Percentiles rank a stretch among this genome's conserved stretches.
Evolutionary conservation across 78 protist species (phyloP).

Genomic region (Emiliania huxleyi): DNA sequence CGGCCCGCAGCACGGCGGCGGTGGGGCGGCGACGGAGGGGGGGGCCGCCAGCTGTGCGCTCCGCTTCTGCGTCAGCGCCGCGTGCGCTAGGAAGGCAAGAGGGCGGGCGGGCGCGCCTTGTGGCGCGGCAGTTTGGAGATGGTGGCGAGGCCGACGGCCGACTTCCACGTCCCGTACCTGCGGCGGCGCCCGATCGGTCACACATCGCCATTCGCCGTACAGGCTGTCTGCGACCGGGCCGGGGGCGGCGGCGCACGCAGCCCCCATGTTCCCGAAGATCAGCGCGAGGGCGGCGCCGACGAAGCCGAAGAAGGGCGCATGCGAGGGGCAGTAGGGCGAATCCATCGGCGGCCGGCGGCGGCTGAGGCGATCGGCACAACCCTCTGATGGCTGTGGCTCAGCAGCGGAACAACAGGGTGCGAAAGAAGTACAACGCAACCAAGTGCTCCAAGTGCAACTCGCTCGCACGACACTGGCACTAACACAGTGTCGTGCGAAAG

Average conservation of each 20-base stretch:
- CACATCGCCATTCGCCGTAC: not conserved
- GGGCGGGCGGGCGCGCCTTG: not conserved
- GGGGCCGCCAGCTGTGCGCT: not conserved
- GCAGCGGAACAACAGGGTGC: too few species aligned
- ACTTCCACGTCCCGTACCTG: conserved; percentile 2
- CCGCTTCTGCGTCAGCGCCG: too few species aligned
- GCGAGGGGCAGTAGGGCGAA: not conserved
- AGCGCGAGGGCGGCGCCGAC: conserved; percentile 1
- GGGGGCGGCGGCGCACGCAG: not conserved
- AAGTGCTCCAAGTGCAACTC: too few species aligned
- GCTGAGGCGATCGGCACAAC: too few species aligned
- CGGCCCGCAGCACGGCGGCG: not conserved
- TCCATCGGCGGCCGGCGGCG: too few species aligned
- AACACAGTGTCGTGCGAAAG: too few species aligned
- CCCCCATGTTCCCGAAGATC: conserved; percentile 22
- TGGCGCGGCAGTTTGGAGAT: not conserved
- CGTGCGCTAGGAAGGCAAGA: not conserved
- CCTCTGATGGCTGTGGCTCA: too few species aligned
- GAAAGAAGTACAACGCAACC: too few species aligned
- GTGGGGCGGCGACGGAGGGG: not conserved
- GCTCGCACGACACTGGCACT: too few species aligned
- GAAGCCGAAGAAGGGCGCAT: conserved; percentile 19
- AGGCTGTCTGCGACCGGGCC: not conserved
- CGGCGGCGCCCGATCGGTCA: not conserved
- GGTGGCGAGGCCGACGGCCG: not conserved